phyloP scores from a whole-genome alignment of 805 yeast genomes.

The Tetrapisispora pingtungensis region DNA sequence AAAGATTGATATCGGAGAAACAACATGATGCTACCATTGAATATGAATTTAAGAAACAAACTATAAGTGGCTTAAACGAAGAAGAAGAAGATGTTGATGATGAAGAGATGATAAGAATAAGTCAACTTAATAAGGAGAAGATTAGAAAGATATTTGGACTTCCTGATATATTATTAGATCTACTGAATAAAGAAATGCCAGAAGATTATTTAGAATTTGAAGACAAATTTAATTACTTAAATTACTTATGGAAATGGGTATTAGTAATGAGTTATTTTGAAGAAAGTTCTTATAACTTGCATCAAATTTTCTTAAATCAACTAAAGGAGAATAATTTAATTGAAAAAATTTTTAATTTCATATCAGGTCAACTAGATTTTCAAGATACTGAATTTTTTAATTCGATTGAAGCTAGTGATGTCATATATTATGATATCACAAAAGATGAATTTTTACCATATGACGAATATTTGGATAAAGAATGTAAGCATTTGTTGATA shows the following conservation, averaged over 20 bases:
- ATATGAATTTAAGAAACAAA: constrained; percentile 42
- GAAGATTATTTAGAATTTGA: constrained; percentile 34
- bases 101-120: not conserved
- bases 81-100: constrained; percentile 10
- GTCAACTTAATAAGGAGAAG: not conserved
- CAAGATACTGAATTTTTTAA: constrained; percentile 19
- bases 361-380: constrained; percentile 45
- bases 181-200: constrained; percentile 23
- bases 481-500: constrained; percentile 22
- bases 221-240: constrained; percentile 29
- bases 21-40: constrained; percentile 59
- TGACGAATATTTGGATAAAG: constrained; percentile 19
- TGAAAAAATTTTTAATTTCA: constrained; percentile 39
- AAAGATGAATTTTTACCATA: constrained; percentile 16
- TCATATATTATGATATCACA: constrained; percentile 13
- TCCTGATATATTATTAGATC: constrained; percentile 30
- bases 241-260: constrained; percentile 60
- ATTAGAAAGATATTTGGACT: constrained; percentile 16
- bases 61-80: constrained; percentile 15
- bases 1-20: constrained; percentile 31
- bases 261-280: constrained; percentile 52
- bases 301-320: constrained; percentile 50
- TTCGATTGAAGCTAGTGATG: constrained; percentile 18
- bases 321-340: constrained; percentile 42
- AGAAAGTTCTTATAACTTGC: constrained; percentile 53